Conservation (phyloP, 805 yeast species). For the Zygosaccharomyces lentus region DNA sequence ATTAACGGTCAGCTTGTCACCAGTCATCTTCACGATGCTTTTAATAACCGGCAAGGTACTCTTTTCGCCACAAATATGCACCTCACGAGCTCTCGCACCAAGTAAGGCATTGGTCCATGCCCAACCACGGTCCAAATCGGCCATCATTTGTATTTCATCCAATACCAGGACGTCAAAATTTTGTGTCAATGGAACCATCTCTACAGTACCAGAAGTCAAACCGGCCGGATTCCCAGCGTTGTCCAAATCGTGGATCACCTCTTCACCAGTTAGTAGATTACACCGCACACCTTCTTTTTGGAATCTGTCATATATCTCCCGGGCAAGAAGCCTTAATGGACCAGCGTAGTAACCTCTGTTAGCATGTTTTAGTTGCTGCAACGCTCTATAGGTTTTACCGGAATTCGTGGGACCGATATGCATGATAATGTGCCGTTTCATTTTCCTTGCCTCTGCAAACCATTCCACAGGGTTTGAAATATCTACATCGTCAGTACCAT, state of each 20-base stretch:
- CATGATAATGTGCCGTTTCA: conserved; percentile 76
- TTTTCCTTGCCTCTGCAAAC: conserved; percentile 80
- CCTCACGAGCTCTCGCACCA: conserved; percentile 79
- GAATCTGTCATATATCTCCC: conserved; percentile 86
- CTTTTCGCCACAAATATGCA: conserved; percentile 92
- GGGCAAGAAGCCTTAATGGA: conserved; percentile 82
- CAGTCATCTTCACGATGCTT: conserved; percentile 59
- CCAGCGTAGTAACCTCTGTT: conserved; percentile 89
- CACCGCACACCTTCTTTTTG: conserved; percentile 62
- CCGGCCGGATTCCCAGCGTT: conserved; percentile 67
- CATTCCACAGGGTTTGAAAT: conserved; percentile 63
- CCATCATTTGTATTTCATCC: conserved; percentile 96
- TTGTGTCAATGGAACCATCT: conserved; percentile 73
- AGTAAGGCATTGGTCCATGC: conserved; percentile 92
- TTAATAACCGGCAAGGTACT: conserved; percentile 68
- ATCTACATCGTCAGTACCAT: conserved; percentile 33
- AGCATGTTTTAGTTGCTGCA: conserved; percentile 59
- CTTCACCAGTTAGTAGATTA: conserved; percentile 94
- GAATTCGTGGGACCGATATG: conserved; percentile 98
- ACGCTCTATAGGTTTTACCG: conserved; percentile 87
- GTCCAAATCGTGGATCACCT: conserved; percentile 68
- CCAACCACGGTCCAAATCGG: conserved; percentile 73
- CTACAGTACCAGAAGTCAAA: conserved; percentile 83
- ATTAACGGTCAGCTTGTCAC: conserved; percentile 73
- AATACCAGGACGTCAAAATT: conserved; percentile 82